Evolutionary conservation across 2,329 filamentous ascomycete species (phyloP), one percentile per base, ranked within the genome.

Genomic region (Lachnellula hyalina): DNA sequence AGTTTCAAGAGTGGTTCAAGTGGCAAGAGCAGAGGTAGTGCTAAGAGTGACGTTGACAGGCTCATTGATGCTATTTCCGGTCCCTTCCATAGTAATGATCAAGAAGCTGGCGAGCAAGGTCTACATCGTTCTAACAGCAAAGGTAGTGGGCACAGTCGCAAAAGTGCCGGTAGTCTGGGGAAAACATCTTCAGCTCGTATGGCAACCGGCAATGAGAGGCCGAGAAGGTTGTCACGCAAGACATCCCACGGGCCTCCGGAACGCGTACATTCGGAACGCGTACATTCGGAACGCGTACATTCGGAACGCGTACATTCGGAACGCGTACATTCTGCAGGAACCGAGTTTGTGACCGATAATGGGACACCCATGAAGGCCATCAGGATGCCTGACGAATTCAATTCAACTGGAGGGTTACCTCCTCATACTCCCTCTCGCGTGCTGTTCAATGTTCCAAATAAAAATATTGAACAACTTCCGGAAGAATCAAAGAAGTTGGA

Each of bases 11-110:
- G 60, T 50, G 56, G 48, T 21, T 67, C 59, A 7, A 68, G 64
- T 49, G 65, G 54, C 28, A 62, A 52, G 32, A 68, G 65, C 35
- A 60, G 57, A 28, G 71, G 69, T 45, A 85, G 82, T 61, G 72
- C 66, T 38, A 77, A 74, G 63, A 85, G 82, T 62, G 84, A 89
- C 61, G 84, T 86, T 0, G 86, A 90, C 57, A 75, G 86, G 28
- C 73, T 90, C 12, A 89, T 90, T 23, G 81, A 89, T 65, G 86
- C 86, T 2, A 87, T 90, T 2, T 81, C 85, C 63, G 83, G 81
- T 11, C 80, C 86, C 0, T 70, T 82, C 1, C 67, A 71, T 2
- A 62, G 77, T 0, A 71, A 73, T 4, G 74, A 75, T 14, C 52
- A 63, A 0, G 73, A 74, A 23, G 67, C 52, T 3, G 59, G 63